phyloP scores from a whole-genome alignment of 2,329 filamentous ascomycete species.

The Trichoderma citrinoviride region DNA sequence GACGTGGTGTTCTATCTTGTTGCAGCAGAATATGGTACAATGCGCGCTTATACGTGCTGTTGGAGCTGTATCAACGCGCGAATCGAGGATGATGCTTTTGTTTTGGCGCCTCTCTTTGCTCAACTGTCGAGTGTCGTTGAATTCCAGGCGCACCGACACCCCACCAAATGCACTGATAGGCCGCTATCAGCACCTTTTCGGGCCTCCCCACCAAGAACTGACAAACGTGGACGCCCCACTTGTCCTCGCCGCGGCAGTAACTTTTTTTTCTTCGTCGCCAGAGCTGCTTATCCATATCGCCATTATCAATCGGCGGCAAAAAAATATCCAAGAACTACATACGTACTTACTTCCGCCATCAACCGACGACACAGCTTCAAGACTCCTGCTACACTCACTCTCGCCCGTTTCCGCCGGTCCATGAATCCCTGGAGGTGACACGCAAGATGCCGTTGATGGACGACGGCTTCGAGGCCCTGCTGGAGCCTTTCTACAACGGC shows the following conservation, averaged over 20 bases:
- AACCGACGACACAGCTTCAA: background rate
- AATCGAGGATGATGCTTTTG: too few relatives aligned
- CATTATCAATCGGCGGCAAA: conserved; percentile 5
- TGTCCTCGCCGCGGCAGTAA: conserved; percentile 20
- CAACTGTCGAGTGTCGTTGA: too few relatives aligned
- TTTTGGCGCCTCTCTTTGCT: too few relatives aligned
- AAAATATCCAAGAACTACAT: background rate
- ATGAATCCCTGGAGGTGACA: conserved; percentile 37
- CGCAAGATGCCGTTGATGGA: conserved; percentile 53
- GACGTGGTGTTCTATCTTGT: background rate
- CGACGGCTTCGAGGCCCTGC: conserved; percentile 63
- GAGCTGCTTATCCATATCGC: conserved; percentile 21
- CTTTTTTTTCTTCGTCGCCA: conserved; percentile 18
- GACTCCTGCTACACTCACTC: conserved; percentile 14
- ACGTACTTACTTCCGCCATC: background rate
- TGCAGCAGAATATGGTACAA: too few relatives aligned
- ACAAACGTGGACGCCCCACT: conserved; percentile 5
- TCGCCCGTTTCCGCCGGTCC: background rate
- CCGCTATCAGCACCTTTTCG: background rate
- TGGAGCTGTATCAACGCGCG: too few relatives aligned
- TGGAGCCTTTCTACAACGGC: conserved; percentile 66
- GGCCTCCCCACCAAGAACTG: background rate
- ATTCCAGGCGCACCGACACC: too few relatives aligned
- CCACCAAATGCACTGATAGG: background rate
- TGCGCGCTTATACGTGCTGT: too few relatives aligned